These are phyloP conservation scores for Phytophthora pluvialis DNA, from an alignment of 352 stramenopile species.

Conservation along the genomic window DNA sequence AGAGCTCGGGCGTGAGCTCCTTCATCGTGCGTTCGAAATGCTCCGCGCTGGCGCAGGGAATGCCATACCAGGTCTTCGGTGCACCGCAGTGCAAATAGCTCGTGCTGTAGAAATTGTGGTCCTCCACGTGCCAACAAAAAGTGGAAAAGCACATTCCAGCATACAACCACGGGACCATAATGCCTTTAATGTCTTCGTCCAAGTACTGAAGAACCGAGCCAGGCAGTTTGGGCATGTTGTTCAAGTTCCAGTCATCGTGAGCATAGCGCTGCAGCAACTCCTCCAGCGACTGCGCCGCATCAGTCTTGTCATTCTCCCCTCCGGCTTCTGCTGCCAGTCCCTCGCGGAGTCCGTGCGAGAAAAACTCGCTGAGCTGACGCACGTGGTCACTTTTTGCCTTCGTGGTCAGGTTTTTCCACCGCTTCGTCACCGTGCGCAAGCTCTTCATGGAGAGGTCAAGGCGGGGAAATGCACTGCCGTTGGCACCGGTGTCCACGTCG, in stretches of 20 bases:
- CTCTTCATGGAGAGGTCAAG: conserved; percentile 62
- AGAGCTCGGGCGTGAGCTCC: conserved; percentile 94
- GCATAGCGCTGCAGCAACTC: conserved; percentile 78
- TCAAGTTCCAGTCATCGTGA: conserved; percentile 97
- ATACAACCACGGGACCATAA: conserved; percentile 99
- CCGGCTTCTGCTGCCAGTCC: conserved; percentile 23
- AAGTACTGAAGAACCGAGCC: conserved; percentile 96
- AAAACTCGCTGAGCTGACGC: conserved; percentile 54
- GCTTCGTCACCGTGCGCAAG: conserved; percentile 54
- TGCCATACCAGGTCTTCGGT: conserved; percentile 98
- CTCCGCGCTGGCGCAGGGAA: conserved; percentile 92
- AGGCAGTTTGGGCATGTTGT: conserved; percentile 96
- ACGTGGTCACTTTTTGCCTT: conserved; percentile 35
- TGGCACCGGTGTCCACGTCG: conserved; percentile 88
- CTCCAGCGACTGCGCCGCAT: conserved; percentile 46
- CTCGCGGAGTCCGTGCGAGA: conserved; percentile 58
- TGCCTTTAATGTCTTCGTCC: conserved; percentile 97
- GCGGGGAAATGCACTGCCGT: conserved; percentile 89
- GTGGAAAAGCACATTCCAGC: conserved; percentile 98
- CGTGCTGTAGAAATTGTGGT: conserved; percentile 99
- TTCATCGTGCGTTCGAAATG: conserved; percentile 92
- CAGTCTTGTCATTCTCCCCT: conserved; percentile 19
- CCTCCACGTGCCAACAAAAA: conserved; percentile 99
- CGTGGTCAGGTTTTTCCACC: conserved; percentile 56
- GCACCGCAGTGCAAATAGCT: conserved; percentile 98